A percentile compares a stretch with the other conserved stretches of the same genome.
Conservation (phyloP, 2,329 filamentous ascomycete genomes). For the Myriosclerotinia curreyana region DNA sequence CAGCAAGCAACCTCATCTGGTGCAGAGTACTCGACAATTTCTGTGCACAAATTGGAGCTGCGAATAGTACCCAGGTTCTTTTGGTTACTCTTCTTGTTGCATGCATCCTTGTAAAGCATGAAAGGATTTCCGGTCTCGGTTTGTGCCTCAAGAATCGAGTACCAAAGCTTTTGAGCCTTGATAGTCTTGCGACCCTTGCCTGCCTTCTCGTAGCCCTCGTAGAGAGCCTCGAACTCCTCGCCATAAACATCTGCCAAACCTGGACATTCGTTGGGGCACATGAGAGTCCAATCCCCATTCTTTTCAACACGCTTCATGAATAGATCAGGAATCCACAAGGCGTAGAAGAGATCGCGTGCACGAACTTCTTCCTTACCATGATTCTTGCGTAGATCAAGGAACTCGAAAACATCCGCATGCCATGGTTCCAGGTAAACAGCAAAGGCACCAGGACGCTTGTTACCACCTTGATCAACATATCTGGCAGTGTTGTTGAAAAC, state of each 20-base stretch:
- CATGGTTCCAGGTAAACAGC: conserved; percentile 99
- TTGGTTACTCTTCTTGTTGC: conserved; percentile 99
- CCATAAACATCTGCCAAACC: conserved; percentile 95
- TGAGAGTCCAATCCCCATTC: conserved; percentile 95
- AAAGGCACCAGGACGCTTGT: conserved; percentile 98
- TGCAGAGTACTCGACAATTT: conserved; percentile 96
- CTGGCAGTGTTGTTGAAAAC: conserved; percentile 99
- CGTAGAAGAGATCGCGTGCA: conserved; percentile 95
- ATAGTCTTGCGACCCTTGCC: conserved; percentile 86
- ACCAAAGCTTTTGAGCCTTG: conserved; percentile 99
- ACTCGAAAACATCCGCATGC: conserved; percentile 97
- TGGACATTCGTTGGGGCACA: conserved; percentile 96
- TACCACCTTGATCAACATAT: conserved; percentile 98
- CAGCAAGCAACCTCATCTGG: conserved; percentile 98
- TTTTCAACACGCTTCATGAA: conserved; percentile 99
- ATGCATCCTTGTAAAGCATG: conserved; percentile 99
- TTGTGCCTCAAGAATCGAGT: conserved; percentile 95
- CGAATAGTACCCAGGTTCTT: conserved; percentile 99
- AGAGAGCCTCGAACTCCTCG: conserved; percentile 93
- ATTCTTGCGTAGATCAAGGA: conserved; percentile 97
- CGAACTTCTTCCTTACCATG: conserved; percentile 98
- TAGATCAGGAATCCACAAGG: conserved; percentile 95
- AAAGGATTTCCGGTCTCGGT: conserved; percentile 99
- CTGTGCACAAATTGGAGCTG: conserved; percentile 97
- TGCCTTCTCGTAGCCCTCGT: conserved; percentile 86